Evolutionary conservation across 352 stramenopile genomes (phyloP).

Genomic region (Phytophthora pini): DNA sequence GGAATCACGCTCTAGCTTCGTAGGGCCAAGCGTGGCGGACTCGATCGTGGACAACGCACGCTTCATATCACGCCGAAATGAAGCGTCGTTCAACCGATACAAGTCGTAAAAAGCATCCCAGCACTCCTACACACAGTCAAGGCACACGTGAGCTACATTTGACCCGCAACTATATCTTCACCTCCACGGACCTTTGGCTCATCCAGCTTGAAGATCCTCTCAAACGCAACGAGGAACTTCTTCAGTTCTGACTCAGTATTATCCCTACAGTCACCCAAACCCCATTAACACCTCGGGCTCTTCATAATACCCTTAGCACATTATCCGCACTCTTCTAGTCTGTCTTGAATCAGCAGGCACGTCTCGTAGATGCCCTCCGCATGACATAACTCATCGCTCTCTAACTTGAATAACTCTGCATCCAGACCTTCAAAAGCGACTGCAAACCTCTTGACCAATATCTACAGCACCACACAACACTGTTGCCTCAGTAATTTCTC

Average conservation of each 20-base stretch:
- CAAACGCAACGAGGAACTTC: constrained; percentile 58
- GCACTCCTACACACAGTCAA: constrained; percentile 34
- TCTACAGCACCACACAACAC: constrained; percentile 28
- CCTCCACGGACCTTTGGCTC: constrained; percentile 63
- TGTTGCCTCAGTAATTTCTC: background rate
- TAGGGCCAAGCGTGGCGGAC: constrained; percentile 51
- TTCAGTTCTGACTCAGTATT: constrained; percentile 37
- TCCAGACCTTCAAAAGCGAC: constrained; percentile 56
- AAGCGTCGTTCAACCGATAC: constrained; percentile 45
- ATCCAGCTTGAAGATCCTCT: constrained; percentile 57
- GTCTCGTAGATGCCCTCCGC: constrained; percentile 63
- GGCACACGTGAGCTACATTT: constrained; percentile 3
- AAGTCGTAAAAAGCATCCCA: constrained; percentile 61
- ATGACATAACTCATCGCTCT: constrained; percentile 71
- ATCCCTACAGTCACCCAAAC: constrained; percentile 12
- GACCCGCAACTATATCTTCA: background rate
- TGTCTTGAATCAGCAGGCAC: constrained; percentile 51
- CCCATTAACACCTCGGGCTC: background rate
- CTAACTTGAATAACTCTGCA: constrained; percentile 69
- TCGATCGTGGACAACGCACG: constrained; percentile 62
- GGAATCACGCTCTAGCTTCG: constrained; percentile 62
- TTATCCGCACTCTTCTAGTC: constrained; percentile 51
- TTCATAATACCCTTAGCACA: constrained; percentile 29
- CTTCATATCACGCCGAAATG: constrained; percentile 80
- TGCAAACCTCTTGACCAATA: constrained; percentile 70